Evolutionary conservation across 495 filamentous ascomycete genomes (phyloP), one percentile per base, ranked within the genome.

Genomic region (Xylaria curta): DNA sequence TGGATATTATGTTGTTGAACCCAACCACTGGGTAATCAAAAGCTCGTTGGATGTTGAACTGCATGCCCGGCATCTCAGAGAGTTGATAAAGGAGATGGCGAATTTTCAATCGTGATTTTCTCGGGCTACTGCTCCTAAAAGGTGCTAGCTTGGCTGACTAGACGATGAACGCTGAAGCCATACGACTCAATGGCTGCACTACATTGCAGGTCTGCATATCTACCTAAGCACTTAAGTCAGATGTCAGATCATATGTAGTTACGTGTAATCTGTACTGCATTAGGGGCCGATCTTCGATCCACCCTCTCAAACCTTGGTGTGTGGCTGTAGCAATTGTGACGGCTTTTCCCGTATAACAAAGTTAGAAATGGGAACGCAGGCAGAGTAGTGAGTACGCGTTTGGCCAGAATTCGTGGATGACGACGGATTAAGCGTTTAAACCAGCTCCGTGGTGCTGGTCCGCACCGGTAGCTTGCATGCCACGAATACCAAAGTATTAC

Each of bases 231-330:
- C 28, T 3, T 38, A 56, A 17, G 19, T 42, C 3, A n/a, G 26
- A 67, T 67, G 26, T 67, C 64, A 67, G 65, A 67, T 67, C 65
- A 67, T 67, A 15, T 42, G 33, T 13, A 56, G 65, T n/a, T 56
- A 38, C 33, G 58, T 60, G 58, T 60, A 60, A 51, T 66, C 44
- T 40, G 26, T 31, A 66, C 28, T 49, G 65, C 49, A 56, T 56
- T 56, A 26, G 44, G 33, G 44, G 3, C 31, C 26, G 15, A 53
- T 67, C 21, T 67, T 28, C 33, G 12, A 19, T 21, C 51, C 31
- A 24, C 49, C 64, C 47, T 33, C 42, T 42, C 10, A 47, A 8
- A 54, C 47, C 44, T 36, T 33, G 21, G 21, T 63, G 28, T 38
- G 38, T 63, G 60, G 60, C n/a, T 13, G 36, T 63, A 62, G 59